Evolutionary conservation across 805 yeast genomes (phyloP).

Genomic region (Saccharomycopsis babjevae): DNA sequence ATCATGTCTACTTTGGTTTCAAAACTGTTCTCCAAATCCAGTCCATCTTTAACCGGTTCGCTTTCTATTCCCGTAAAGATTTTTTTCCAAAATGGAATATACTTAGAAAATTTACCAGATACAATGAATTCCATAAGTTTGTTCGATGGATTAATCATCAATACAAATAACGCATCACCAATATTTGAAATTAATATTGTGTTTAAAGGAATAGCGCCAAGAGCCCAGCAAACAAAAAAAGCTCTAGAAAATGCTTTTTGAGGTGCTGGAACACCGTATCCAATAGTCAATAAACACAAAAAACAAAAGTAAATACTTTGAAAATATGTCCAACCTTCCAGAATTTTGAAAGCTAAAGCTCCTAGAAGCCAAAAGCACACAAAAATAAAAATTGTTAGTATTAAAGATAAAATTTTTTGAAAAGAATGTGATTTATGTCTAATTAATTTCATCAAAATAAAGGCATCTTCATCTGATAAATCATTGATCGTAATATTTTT

Average conservation of each 20-base stretch:
- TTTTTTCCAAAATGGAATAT: background rate
- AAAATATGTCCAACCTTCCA: slow-evolving; percentile 68
- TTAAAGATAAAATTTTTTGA: slow-evolving; percentile 32
- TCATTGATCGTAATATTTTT: slow-evolving; percentile 1
- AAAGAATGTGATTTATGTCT: slow-evolving; percentile 31
- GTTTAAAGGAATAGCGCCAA: slow-evolving; percentile 80
- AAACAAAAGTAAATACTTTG: slow-evolving; percentile 67
- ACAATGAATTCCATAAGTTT: slow-evolving; percentile 9
- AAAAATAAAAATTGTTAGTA: slow-evolving; percentile 35
- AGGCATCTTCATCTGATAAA: slow-evolving; percentile 38
- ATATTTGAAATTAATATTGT: slow-evolving; percentile 64
- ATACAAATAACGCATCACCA: slow-evolving; percentile 46
- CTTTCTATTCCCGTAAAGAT: background rate
- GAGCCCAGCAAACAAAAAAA: slow-evolving; percentile 71
- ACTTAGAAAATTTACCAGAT: background rate
- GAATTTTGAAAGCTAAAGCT: slow-evolving; percentile 46
- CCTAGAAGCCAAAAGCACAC: slow-evolving; percentile 63
- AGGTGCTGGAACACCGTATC: slow-evolving; percentile 75
- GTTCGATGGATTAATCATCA: slow-evolving; percentile 20
- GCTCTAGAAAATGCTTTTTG: slow-evolving; percentile 52
- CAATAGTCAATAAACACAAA: slow-evolving; percentile 68
- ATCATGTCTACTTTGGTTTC: background rate
- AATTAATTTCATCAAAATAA: slow-evolving; percentile 45
- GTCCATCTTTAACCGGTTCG: background rate
- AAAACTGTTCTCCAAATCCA: background rate